A percentile compares a stretch with the other conserved stretches of the same genome.
These are phyloP conservation scores for Dysphania ambrosioides DNA, from an alignment of 148 eudicot genomes.

Conservation along the genomic window DNA sequence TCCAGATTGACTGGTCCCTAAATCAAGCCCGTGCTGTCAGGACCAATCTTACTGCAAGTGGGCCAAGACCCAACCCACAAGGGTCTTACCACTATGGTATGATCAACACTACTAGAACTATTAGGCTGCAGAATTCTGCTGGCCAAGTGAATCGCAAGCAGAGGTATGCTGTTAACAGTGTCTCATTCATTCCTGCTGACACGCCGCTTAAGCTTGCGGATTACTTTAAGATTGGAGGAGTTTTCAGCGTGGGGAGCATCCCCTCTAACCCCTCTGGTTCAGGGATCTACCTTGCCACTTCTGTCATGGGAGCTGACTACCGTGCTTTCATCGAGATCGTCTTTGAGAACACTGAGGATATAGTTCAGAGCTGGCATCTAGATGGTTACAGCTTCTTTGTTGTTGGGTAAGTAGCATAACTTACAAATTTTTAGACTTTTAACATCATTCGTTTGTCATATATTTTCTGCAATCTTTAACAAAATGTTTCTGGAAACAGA, in stretches of 20 bases:
- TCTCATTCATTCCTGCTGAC: conserved; percentile 73
- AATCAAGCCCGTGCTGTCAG: conserved; percentile 94
- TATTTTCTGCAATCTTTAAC: background rate
- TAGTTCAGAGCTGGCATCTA: conserved; percentile 79
- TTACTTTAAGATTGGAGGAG: conserved; percentile 82
- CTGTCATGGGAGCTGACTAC: conserved; percentile 70
- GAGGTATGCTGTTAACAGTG: conserved; percentile 87
- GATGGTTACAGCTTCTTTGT: conserved; percentile 86
- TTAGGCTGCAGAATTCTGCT: conserved; percentile 65
- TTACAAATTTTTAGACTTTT: background rate
- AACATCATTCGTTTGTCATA: background rate
- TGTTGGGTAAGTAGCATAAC: conserved; percentile 41
- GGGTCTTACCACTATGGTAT: conserved; percentile 96
- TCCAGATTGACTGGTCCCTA: conserved; percentile 79
- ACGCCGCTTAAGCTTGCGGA: conserved; percentile 92
- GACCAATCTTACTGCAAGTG: conserved; percentile 92
- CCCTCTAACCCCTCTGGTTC: conserved; percentile 56
- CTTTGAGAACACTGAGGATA: conserved; percentile 68
- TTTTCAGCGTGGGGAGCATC: conserved; percentile 70
- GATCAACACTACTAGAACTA: conserved; percentile 75
- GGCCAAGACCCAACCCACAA: conserved; percentile 98
- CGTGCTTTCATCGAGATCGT: conserved; percentile 75
- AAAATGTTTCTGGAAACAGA: conserved; percentile 39
- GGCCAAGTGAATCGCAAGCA: conserved; percentile 77
- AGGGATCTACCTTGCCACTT: conserved; percentile 63